Percentiles rank a stretch among this genome's conserved stretches.
Conservation (phyloP, 139 green algal species). For the Chlorella sp. region DNA sequence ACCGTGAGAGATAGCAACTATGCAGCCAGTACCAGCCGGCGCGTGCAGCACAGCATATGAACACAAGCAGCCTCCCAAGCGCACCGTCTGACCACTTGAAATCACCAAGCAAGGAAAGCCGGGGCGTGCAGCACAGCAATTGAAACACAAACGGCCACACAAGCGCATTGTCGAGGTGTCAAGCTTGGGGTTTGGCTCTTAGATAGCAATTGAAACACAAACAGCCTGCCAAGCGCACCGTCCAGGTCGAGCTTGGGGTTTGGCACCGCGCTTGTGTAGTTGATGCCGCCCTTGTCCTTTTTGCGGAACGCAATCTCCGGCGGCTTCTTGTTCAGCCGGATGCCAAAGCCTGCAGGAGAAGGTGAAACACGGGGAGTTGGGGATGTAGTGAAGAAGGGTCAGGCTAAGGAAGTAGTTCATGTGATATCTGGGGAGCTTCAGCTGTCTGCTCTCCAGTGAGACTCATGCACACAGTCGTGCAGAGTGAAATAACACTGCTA, state of each 20-base stretch:
- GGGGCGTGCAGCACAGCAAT: neutral
- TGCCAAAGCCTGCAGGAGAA: conserved; percentile 77
- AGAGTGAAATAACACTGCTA: too few relatives aligned
- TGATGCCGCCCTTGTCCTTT: conserved; percentile 97
- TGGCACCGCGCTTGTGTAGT: conserved; percentile 62
- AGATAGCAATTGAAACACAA: too few relatives aligned
- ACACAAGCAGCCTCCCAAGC: neutral
- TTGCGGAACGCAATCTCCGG: conserved; percentile 92
- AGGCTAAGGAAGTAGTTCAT: too few relatives aligned
- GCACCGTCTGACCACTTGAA: conserved; percentile 66
- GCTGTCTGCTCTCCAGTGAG: too few relatives aligned
- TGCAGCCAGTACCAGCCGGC: too few relatives aligned
- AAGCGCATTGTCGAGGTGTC: conserved; percentile 82
- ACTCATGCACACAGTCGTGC: too few relatives aligned
- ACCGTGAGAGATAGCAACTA: too few relatives aligned
- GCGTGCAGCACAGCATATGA: too few relatives aligned
- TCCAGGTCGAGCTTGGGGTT: conserved; percentile 89
- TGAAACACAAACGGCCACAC: too few relatives aligned
- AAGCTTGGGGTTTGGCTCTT: conserved; percentile 72
- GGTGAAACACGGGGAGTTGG: too few relatives aligned
- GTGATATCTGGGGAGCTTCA: too few relatives aligned
- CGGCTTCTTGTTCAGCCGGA: conserved; percentile 96
- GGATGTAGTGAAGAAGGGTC: neutral
- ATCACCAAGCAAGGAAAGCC: neutral
- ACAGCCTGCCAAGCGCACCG: conserved; percentile 32